Conservation (phyloP, 768 basidiomycete species). For the Boletus sensibilis region DNA sequence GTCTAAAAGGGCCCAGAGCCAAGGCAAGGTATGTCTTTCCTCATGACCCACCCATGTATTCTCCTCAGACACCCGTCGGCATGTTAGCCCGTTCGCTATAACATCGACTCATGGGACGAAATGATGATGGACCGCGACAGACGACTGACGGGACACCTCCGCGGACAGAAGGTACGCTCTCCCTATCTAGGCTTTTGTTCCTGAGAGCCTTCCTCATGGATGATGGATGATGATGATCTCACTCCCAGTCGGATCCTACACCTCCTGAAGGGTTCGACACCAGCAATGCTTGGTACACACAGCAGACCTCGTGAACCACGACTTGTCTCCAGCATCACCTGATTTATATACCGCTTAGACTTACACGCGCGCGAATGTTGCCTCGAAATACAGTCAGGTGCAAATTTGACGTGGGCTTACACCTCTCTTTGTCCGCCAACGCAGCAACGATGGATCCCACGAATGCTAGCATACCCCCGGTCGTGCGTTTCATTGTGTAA, state of each 20-base stretch:
- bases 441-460: not conserved
- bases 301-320: conserved; percentile 41
- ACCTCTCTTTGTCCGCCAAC: not conserved
- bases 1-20: conserved; percentile 79
- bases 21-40: conserved; percentile 71
- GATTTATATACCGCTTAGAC: conserved; percentile 22
- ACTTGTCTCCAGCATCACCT: conserved; percentile 25
- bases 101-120: conserved; percentile 86
- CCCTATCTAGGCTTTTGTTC: not conserved
- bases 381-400: not conserved
- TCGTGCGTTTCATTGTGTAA: not conserved
- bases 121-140: conserved; percentile 96
- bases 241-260: conserved; percentile 56
- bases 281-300: conserved; percentile 72
- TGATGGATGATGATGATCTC: not conserved
- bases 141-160: conserved; percentile 78
- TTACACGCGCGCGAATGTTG: not conserved
- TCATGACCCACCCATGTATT: not conserved
- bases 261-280: conserved; percentile 72
- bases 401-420: not conserved
- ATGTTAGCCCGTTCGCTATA: conserved; percentile 75
- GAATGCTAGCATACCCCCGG: not conserved
- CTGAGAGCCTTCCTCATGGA: not conserved
- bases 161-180: conserved; percentile 79
- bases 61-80: not conserved